These are phyloP conservation scores for Sinapis alba DNA, from an alignment of 441 rosid genomes.

Conservation along the genomic window DNA sequence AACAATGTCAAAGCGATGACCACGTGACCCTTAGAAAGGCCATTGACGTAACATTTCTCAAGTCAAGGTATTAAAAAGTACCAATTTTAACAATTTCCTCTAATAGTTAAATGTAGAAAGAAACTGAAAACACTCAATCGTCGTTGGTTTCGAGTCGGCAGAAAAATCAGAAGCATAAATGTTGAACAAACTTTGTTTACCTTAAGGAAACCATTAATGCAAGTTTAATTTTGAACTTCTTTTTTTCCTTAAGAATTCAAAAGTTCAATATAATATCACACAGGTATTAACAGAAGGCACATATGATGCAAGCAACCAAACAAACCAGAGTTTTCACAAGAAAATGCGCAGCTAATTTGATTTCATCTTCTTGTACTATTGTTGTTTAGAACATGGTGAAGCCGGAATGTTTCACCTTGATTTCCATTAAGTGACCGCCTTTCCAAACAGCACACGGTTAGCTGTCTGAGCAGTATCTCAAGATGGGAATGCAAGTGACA, in stretches of 20 bases:
- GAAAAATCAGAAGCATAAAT: too few species aligned
- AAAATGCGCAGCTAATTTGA: background rate
- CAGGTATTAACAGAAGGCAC: constrained; percentile 35
- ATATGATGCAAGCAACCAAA: background rate
- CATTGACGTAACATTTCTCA: background rate
- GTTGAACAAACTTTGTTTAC: background rate
- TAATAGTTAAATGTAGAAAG: too few species aligned
- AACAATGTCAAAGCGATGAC: too few species aligned
- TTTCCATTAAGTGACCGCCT: constrained; percentile 69
- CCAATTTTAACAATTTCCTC: background rate
- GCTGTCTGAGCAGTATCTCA: constrained; percentile 79
- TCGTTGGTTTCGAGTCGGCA: too few species aligned
- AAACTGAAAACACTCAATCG: background rate
- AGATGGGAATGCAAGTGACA: constrained; percentile 55
- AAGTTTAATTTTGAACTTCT: background rate
- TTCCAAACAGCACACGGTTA: constrained; percentile 77
- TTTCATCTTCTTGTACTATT: constrained; percentile 28
- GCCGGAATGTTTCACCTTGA: constrained; percentile 82
- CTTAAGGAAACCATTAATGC: background rate
- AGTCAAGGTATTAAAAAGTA: background rate
- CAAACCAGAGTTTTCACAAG: constrained; percentile 12
- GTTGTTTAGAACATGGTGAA: constrained; percentile 55
- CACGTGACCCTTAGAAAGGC: background rate
- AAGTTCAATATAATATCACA: constrained; percentile 19
- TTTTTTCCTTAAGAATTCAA: background rate